phyloP scores from a whole-genome alignment of 495 filamentous ascomycete species.

The Aspergillus steynii region DNA sequence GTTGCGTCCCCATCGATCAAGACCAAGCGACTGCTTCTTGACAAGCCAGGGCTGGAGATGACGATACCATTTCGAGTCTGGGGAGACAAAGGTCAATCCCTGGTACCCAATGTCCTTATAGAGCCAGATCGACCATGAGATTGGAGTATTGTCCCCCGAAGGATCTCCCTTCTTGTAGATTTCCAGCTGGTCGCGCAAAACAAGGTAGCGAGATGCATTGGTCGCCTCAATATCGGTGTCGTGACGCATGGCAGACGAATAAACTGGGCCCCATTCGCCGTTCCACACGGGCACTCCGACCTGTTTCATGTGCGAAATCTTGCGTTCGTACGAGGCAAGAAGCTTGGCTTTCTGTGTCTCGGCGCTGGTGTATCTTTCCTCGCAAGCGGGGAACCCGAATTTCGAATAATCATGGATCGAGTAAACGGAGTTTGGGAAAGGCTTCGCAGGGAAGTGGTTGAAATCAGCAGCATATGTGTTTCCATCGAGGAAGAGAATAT shows the following conservation, averaged over 20 bases:
- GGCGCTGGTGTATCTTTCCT: slow-evolving; percentile 44
- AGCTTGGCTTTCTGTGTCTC: slow-evolving; percentile 45
- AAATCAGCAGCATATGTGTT: slow-evolving; percentile 58
- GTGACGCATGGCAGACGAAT: slow-evolving; percentile 32
- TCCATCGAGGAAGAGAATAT: slow-evolving; percentile 59
- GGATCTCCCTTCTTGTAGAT: slow-evolving; percentile 47
- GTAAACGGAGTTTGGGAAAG: slow-evolving; percentile 52
- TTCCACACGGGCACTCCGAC: slow-evolving; percentile 56
- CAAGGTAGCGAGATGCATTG: slow-evolving; percentile 43
- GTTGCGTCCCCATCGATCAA: slow-evolving; percentile 52
- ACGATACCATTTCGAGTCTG: slow-evolving; percentile 41
- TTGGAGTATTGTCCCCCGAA: slow-evolving; percentile 7
- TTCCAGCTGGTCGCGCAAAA: slow-evolving; percentile 48
- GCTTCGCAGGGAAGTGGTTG: slow-evolving; percentile 24
- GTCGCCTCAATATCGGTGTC: slow-evolving; percentile 34
- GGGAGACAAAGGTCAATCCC: slow-evolving; percentile 50
- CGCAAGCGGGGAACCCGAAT: slow-evolving; percentile 47
- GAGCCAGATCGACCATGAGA: slow-evolving; percentile 56
- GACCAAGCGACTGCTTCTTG: slow-evolving; percentile 46
- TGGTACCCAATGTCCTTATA: slow-evolving; percentile 61
- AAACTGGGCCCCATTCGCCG: slow-evolving; percentile 60
- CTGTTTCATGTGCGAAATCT: slow-evolving; percentile 53
- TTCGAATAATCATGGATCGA: slow-evolving; percentile 54
- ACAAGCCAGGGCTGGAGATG: slow-evolving; percentile 45
- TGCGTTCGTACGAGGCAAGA: slow-evolving; percentile 41